Conservation (phyloP, 2,329 filamentous ascomycete species). For the Westerdykella ornata region DNA sequence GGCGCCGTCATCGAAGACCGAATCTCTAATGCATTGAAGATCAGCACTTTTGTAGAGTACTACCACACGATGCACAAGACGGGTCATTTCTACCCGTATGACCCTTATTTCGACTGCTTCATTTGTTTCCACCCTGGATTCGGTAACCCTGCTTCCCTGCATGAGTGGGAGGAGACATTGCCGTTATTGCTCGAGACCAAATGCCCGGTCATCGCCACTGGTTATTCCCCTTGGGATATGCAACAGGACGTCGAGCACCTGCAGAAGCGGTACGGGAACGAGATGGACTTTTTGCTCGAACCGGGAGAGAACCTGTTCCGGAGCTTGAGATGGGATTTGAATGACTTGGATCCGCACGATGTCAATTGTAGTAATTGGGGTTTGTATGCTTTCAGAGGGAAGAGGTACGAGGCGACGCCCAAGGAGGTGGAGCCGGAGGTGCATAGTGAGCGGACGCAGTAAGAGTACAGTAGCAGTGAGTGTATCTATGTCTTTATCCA, state of each 20-base stretch:
- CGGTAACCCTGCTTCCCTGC: slow-evolving; percentile 84
- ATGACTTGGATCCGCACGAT: slow-evolving; percentile 90
- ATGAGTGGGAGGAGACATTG: slow-evolving; percentile 90
- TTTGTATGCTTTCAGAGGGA: slow-evolving; percentile 92
- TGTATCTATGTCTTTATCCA: too few relatives aligned
- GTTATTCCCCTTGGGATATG: slow-evolving; percentile 95
- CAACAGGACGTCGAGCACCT: slow-evolving; percentile 89
- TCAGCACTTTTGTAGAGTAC: slow-evolving; percentile 95
- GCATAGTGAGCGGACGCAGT: slow-evolving; percentile 30
- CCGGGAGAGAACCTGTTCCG: slow-evolving; percentile 92
- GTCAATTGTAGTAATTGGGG: slow-evolving; percentile 96
- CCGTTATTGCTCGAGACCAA: slow-evolving; percentile 91
- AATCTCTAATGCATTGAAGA: slow-evolving; percentile 83
- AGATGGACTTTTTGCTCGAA: slow-evolving; percentile 86
- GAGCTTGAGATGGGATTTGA: slow-evolving; percentile 92
- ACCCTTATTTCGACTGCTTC: slow-evolving; percentile 98
- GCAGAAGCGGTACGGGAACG: slow-evolving; percentile 72
- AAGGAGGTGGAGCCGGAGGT: slow-evolving; percentile 42
- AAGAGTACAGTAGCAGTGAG: background rate
- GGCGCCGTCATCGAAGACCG: slow-evolving; percentile 92
- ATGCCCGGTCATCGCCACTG: slow-evolving; percentile 86
- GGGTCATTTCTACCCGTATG: slow-evolving; percentile 85
- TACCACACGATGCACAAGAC: slow-evolving; percentile 94
- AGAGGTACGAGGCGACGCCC: slow-evolving; percentile 71
- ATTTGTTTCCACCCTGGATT: slow-evolving; percentile 95